Base-by-base conservation (phyloP, 257 asterid genomes). In the Solanum etuberosum region DNA sequence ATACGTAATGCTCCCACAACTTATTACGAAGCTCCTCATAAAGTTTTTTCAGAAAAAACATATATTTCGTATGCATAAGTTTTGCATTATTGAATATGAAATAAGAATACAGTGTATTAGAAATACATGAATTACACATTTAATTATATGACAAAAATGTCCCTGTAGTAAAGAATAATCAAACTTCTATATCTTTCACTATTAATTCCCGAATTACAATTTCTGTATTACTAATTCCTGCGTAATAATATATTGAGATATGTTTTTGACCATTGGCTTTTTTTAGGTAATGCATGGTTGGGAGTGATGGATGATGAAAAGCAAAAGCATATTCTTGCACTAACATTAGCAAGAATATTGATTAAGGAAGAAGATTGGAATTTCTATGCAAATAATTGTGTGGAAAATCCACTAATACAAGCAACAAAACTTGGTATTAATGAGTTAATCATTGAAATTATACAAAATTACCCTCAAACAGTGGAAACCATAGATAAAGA, bases 291-390 rank as follows among this genome's bases (percentile, higher is more conserved):
- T 72, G 83, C 72, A 29, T 86, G 88, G 84, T 38, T 72, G 23
- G 51, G 48, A 48, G 84, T 2, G 13, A 43, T 86, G 57, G 84
- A 71, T 54, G 72, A 31, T 7, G 88, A 32, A 54, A 86, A 86
- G 88, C 88, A 86, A 54, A 86, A 35, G 3, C 84, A 86, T 57
- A 48, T 70, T 13, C 83, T 86, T 43, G 72, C 88, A 86, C 10
- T 73, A 71, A 32, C 27, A 35, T 23, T 86, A 61, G 88, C 88
- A 71, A 32, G 67, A 73, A 73, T 43, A 86, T 71, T 86, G 51
- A 35, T 86, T 10, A 20, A 5, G 43, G 54, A 70, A n/a, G 84
- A 72, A 21, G 88, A 73, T 15, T 86, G 84, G 88, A 86, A 48
- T 5, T 32, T 35, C 40, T 42, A 72, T 42, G 84, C 88, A 21